Evolutionary conservation across 2,329 filamentous ascomycete species (phyloP).

Genomic region (Alternaria ventricosa): DNA sequence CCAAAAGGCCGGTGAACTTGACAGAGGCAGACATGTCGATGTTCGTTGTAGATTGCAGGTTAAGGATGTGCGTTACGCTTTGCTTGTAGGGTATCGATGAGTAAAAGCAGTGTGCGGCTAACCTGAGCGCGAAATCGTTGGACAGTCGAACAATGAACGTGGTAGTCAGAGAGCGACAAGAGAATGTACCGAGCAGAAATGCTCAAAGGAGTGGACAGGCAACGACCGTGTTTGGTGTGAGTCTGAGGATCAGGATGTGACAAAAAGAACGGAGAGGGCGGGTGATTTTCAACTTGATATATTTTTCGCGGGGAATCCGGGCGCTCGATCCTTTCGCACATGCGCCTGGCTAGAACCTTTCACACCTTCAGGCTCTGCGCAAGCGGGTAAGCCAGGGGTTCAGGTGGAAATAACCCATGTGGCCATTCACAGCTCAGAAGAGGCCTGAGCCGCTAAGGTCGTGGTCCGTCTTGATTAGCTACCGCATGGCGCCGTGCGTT

Average conservation of each 20-base stretch:
- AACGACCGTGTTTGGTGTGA: constrained; percentile 10
- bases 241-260: constrained; percentile 9
- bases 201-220: constrained; percentile 14
- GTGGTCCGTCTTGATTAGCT: constrained; percentile 7
- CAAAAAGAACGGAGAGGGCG: constrained; percentile 1
- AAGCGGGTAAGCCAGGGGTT: constrained; percentile 10
- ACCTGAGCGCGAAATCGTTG: constrained; percentile 15
- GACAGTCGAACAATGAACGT: constrained; percentile 16
- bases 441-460: constrained; percentile 1
- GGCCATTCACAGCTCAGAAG: constrained; percentile 5
- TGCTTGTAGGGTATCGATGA: constrained; percentile 11
- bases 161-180: constrained; percentile 6
- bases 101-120: constrained; percentile 13
- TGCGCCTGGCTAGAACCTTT: not conserved
- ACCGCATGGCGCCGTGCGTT: constrained; percentile 6
- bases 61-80: constrained; percentile 4
- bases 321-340: not conserved
- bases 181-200: constrained; percentile 18
- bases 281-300: constrained; percentile 10
- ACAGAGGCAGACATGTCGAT: constrained; percentile 45
- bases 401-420: constrained; percentile 3
- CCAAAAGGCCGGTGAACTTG: constrained; percentile 52
- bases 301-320: constrained; percentile 3
- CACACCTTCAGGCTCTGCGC: constrained; percentile 6
- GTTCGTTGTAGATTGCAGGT: constrained; percentile 14